phyloP scores from a whole-genome alignment of 192 early-diverging fungal species.

The Coemansia sp. region DNA sequence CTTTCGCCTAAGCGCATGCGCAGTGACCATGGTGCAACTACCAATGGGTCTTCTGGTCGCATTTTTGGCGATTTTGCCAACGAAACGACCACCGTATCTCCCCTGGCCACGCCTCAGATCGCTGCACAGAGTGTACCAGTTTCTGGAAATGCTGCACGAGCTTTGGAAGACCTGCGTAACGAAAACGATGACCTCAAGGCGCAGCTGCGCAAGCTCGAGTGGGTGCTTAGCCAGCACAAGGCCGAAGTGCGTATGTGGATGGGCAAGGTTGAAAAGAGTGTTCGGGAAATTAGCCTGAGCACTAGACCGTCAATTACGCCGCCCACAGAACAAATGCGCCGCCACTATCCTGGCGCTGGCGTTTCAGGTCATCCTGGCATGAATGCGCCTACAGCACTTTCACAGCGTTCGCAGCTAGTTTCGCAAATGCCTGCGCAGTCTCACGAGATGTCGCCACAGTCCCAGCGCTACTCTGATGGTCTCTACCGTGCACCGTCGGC shows the following conservation, averaged over 20 bases:
- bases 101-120: neutral
- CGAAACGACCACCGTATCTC: neutral
- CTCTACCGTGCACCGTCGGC: neutral
- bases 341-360: neutral
- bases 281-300: slow-evolving; percentile 6
- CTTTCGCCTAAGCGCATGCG: too few species aligned
- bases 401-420: slow-evolving; percentile 1
- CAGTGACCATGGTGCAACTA: neutral
- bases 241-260: slow-evolving; percentile 42
- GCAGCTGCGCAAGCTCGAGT: slow-evolving; percentile 35
- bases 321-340: neutral
- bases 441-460: neutral
- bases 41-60: slow-evolving; percentile 2
- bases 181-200: slow-evolving; percentile 43
- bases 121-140: neutral
- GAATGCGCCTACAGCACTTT: neutral
- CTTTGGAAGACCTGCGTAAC: slow-evolving; percentile 28
- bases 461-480: slow-evolving; percentile 1
- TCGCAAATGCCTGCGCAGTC: neutral
- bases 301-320: neutral
- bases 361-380: neutral
- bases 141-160: neutral
- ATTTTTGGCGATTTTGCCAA: slow-evolving; percentile 4
- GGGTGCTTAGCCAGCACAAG: slow-evolving; percentile 32
- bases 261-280: slow-evolving; percentile 28